phyloP scores from a whole-genome alignment of 140 eudicot genomes.

The Cichorium intybus region DNA sequence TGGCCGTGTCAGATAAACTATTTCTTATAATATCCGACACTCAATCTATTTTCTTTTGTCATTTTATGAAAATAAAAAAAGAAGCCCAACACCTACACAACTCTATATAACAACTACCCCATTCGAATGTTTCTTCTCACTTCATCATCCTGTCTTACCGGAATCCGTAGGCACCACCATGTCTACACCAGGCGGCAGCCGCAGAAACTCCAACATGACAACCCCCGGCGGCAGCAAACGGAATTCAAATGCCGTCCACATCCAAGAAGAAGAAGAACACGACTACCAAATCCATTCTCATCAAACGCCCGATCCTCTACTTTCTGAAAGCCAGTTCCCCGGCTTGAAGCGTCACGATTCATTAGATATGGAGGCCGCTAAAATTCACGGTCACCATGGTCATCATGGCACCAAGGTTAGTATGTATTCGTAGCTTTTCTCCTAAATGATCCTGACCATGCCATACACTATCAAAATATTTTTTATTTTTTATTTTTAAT shows the following conservation, averaged over 20 bases:
- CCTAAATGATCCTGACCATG: not conserved
- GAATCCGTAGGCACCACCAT: slow-evolving; percentile 12
- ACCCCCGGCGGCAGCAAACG: slow-evolving; percentile 10
- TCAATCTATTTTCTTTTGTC: not conserved
- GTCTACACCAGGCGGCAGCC: slow-evolving; percentile 19
- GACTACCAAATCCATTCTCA: not conserved
- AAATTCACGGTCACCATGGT: slow-evolving; percentile 31
- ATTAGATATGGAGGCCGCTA: slow-evolving; percentile 52
- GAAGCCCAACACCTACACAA: not conserved
- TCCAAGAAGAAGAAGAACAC: not conserved
- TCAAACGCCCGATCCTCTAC: slow-evolving; percentile 18
- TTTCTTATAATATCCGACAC: not conserved
- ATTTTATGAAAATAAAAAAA: not conserved
- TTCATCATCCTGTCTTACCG: not conserved
- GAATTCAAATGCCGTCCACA: slow-evolving; percentile 1
- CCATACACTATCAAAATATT: not conserved
- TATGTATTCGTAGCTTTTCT: not conserved
- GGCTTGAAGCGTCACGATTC: slow-evolving; percentile 45
- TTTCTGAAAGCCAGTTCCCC: not conserved
- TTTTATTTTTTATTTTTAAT: not conserved
- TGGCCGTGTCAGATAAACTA: not conserved
- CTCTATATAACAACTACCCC: slow-evolving; percentile 19
- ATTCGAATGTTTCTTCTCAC: not conserved
- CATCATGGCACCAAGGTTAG: slow-evolving; percentile 47
- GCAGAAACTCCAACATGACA: slow-evolving; percentile 4